Percentiles rank a stretch among this genome's conserved stretches.
These are phyloP conservation scores for Kuraishia hungarica DNA, from an alignment of 805 yeast genomes.

Conservation along the genomic window DNA sequence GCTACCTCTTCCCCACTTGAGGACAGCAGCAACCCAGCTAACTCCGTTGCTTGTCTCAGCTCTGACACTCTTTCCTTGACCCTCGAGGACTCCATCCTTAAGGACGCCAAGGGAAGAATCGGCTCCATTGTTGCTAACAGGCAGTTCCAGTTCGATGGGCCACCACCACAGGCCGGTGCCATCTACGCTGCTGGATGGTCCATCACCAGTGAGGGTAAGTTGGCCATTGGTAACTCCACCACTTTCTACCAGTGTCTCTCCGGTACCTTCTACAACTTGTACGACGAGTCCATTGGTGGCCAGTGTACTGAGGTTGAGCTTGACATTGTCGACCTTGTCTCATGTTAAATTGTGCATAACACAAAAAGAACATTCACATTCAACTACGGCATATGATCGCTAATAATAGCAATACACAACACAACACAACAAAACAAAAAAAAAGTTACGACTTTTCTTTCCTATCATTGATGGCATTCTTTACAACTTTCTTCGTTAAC, in stretches of 20 bases:
- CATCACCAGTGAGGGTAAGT: constrained; percentile 32
- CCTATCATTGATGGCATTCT: background rate
- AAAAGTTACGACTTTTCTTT: background rate
- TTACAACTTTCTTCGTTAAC: background rate
- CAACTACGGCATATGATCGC: background rate
- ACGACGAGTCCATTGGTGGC: constrained; percentile 36
- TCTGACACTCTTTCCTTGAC: constrained; percentile 33
- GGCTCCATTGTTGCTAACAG: constrained; percentile 56
- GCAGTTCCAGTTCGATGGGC: constrained; percentile 61
- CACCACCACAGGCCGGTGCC: constrained; percentile 56
- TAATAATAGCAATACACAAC: background rate
- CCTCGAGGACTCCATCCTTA: constrained; percentile 31
- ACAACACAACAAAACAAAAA: background rate
- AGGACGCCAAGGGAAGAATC: constrained; percentile 41
- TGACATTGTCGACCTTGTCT: constrained; percentile 33
- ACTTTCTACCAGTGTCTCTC: constrained; percentile 47
- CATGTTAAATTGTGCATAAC: constrained; percentile 23
- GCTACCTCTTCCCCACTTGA: constrained; percentile 32
- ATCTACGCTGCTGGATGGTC: constrained; percentile 46
- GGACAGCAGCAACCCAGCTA: constrained; percentile 20
- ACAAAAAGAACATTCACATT: too few relatives aligned
- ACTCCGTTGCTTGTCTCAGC: constrained; percentile 25
- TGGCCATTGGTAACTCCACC: constrained; percentile 40
- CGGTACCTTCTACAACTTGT: constrained; percentile 52
- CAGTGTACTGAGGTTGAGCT: constrained; percentile 39